Conservation (phyloP, 176 grass and related monocot genomes). For the Bonia amplexicaulis region DNA sequence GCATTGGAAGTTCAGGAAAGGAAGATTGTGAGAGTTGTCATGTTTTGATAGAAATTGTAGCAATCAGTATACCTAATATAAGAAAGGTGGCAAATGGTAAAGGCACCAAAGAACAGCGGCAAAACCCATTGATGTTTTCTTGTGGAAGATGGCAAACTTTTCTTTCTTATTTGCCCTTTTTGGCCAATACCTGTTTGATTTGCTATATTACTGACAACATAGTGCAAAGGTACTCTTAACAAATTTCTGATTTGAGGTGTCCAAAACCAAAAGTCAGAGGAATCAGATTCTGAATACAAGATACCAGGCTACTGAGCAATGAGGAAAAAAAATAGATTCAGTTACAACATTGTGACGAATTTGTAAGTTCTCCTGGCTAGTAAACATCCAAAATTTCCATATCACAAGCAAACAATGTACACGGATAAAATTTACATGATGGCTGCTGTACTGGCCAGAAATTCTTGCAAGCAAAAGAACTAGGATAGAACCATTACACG, state of each 20-base stretch:
- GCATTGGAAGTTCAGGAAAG: background rate
- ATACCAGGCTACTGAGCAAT: background rate
- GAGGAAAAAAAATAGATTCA: background rate
- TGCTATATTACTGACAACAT: background rate
- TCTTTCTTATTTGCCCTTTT: background rate
- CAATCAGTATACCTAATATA: background rate
- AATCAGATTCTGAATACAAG: background rate
- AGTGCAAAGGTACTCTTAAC: background rate
- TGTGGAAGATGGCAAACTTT: background rate
- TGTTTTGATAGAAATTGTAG: background rate
- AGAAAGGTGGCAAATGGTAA: background rate
- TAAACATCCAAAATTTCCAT: background rate
- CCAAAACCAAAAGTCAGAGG: background rate
- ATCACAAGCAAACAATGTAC: background rate
- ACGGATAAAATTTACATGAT: constrained; percentile 32
- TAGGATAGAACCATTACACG: background rate
- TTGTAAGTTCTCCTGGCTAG: background rate
- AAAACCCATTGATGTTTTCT: background rate
- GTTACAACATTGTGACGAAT: background rate
- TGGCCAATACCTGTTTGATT: background rate
- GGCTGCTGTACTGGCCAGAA: background rate
- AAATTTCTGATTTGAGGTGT: background rate
- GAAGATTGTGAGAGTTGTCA: background rate
- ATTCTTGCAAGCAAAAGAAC: background rate
- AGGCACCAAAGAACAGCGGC: background rate